Evolutionary conservation across 495 filamentous ascomycete genomes (phyloP).

Genomic region (Chaetomidium leptoderma): DNA sequence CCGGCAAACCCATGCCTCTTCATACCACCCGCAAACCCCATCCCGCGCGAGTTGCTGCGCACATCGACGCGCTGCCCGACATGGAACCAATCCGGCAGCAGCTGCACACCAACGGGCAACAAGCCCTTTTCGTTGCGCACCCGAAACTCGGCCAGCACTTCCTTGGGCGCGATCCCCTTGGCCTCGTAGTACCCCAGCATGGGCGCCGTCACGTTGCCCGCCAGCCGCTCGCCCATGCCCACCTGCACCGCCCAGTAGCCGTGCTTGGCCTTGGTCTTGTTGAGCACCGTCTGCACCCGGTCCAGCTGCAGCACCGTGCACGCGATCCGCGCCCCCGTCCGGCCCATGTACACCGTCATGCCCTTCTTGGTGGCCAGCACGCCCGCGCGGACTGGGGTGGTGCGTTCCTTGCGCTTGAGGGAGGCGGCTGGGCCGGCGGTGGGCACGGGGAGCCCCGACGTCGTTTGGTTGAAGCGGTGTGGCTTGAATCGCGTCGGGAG

Average conservation of each 20-base stretch:
- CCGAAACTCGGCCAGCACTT: slow-evolving; percentile 77
- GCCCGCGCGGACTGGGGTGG: slow-evolving; percentile 76
- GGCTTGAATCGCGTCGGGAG: slow-evolving; percentile 34
- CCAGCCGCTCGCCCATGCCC: slow-evolving; percentile 70
- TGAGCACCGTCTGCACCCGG: slow-evolving; percentile 76
- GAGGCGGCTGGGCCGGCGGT: slow-evolving; percentile 73
- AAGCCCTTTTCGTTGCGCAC: slow-evolving; percentile 73
- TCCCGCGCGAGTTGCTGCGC: slow-evolving; percentile 69
- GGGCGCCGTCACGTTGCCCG: slow-evolving; percentile 70
- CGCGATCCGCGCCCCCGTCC: slow-evolving; percentile 69
- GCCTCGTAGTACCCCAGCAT: slow-evolving; percentile 80
- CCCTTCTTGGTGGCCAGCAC: slow-evolving; percentile 85
- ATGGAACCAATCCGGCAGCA: slow-evolving; percentile 80
- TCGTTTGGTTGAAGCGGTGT: slow-evolving; percentile 50
- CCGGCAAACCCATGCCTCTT: slow-evolving; percentile 85
- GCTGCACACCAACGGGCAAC: slow-evolving; percentile 62
- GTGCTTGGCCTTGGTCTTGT: slow-evolving; percentile 74
- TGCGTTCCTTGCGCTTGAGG: slow-evolving; percentile 68
- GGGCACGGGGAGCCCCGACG: slow-evolving; percentile 52
- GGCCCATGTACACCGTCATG: slow-evolving; percentile 86
- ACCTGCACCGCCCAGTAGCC: slow-evolving; percentile 93
- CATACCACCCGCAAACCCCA: slow-evolving; percentile 96
- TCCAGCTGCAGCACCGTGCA: slow-evolving; percentile 95
- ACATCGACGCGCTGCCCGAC: slow-evolving; percentile 90
- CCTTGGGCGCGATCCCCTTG: slow-evolving; percentile 74